phyloP scores from a whole-genome alignment of 75 land plant genomes.

The Larix kaempferi region DNA sequence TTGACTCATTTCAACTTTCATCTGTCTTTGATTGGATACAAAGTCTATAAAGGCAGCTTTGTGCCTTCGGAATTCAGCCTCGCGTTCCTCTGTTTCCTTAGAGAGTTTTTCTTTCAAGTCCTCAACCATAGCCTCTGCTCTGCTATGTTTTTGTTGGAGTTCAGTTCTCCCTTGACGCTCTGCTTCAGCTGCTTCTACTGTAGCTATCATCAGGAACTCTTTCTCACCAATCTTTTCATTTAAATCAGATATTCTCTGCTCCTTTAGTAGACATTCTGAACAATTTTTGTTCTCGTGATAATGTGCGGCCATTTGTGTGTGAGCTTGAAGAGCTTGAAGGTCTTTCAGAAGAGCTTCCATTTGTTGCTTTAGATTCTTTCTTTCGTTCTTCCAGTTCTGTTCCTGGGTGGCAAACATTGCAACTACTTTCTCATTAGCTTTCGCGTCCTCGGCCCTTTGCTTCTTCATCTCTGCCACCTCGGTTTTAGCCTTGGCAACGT shows the following conservation, averaged over 20 bases:
- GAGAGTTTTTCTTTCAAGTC: slow-evolving; percentile 45
- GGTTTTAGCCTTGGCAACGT: slow-evolving; percentile 32
- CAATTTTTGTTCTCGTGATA: slow-evolving; percentile 11
- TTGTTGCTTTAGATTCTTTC: slow-evolving; percentile 58
- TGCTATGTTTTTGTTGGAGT: slow-evolving; percentile 33
- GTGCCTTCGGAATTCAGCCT: slow-evolving; percentile 57
- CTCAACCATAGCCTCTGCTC: slow-evolving; percentile 25
- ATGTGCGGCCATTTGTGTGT: not conserved
- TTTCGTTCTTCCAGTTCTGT: slow-evolving; percentile 70
- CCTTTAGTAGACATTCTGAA: slow-evolving; percentile 30
- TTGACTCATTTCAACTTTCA: slow-evolving; percentile 58
- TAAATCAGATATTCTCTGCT: slow-evolving; percentile 36
- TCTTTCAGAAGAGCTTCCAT: slow-evolving; percentile 52
- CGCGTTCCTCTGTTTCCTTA: slow-evolving; percentile 47
- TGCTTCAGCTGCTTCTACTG: slow-evolving; percentile 42
- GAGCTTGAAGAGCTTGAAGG: slow-evolving; percentile 21
- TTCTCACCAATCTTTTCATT: slow-evolving; percentile 44
- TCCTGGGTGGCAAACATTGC: slow-evolving; percentile 75
- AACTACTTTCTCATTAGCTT: slow-evolving; percentile 86
- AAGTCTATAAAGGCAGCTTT: slow-evolving; percentile 63
- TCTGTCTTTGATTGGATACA: slow-evolving; percentile 54
- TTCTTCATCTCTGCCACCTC: slow-evolving; percentile 50
- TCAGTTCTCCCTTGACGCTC: slow-evolving; percentile 37
- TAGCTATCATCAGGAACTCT: slow-evolving; percentile 38
- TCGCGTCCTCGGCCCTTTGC: slow-evolving; percentile 73